A percentile compares a stretch with the other conserved stretches of the same genome.
These are phyloP conservation scores for Daldinia sp. DNA, from an alignment of 2,329 filamentous ascomycete species.

Conservation along the genomic window DNA sequence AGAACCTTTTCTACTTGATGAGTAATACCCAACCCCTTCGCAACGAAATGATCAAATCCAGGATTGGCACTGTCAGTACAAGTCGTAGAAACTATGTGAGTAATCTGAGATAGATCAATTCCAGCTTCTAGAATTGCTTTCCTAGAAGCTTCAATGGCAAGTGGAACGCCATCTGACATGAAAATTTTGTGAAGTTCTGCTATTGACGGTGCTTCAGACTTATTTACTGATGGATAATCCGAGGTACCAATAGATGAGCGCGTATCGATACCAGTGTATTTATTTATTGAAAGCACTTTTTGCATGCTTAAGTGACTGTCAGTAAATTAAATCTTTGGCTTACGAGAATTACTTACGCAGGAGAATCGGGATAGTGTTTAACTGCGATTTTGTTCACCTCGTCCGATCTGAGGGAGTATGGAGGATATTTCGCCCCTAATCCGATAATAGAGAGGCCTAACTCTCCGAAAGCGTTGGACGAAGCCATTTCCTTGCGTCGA, in stretches of 20 bases:
- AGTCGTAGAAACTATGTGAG: conserved; percentile 72
- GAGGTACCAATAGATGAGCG: conserved; percentile 69
- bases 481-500: conserved; percentile 49
- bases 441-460: conserved; percentile 69
- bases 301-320: conserved; percentile 58
- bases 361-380: conserved; percentile 66
- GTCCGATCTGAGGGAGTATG: conserved; percentile 59
- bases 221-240: conserved; percentile 69
- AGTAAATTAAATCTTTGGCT: background rate
- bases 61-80: conserved; percentile 76
- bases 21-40: conserved; percentile 64
- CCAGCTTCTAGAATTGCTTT: conserved; percentile 65
- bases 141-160: conserved; percentile 62
- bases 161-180: conserved; percentile 64
- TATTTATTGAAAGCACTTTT: conserved; percentile 70
- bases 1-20: conserved; percentile 69
- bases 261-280: conserved; percentile 69
- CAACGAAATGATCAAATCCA: conserved; percentile 72
- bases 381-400: conserved; percentile 61
- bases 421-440: conserved; percentile 67
- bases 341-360: conserved; percentile 58
- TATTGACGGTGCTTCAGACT: conserved; percentile 60
- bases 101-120: conserved; percentile 62
- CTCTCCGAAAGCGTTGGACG: conserved; percentile 54
- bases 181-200: conserved; percentile 63